phyloP scores from a whole-genome alignment of 164 flowering plant genomes.

The Houttuynia cordata region DNA sequence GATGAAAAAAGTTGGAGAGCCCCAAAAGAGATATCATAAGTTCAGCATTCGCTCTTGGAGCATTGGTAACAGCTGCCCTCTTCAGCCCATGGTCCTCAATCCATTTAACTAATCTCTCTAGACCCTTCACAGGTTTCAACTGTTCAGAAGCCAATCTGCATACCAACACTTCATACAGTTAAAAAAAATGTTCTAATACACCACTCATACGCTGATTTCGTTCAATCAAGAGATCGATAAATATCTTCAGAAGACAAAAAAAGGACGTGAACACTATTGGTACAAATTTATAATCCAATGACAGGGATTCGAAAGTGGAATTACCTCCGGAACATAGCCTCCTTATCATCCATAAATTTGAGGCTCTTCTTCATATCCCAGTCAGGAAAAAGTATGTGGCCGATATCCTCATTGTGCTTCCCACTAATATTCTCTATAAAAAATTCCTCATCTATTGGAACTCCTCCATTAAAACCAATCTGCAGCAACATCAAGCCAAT shows the following conservation, averaged over 20 bases:
- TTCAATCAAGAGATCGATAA: neutral
- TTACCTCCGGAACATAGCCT: slow-evolving; percentile 72
- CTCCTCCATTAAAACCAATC: slow-evolving; percentile 83
- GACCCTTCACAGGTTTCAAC: slow-evolving; percentile 55
- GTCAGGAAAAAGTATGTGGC: slow-evolving; percentile 57
- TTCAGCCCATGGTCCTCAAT: slow-evolving; percentile 76
- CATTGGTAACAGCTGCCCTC: slow-evolving; percentile 94
- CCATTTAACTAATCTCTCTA: slow-evolving; percentile 66
- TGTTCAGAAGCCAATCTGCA: slow-evolving; percentile 61
- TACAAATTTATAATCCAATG: too few relatives aligned
- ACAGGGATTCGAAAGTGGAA: neutral
- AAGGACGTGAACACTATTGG: too few relatives aligned
- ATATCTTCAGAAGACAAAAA: too few relatives aligned
- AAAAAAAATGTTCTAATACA: too few relatives aligned
- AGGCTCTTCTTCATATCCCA: slow-evolving; percentile 48
- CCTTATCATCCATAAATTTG: slow-evolving; percentile 74
- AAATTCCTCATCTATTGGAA: slow-evolving; percentile 68
- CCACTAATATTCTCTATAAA: slow-evolving; percentile 56
- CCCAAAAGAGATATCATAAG: slow-evolving; percentile 61
- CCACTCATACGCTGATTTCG: neutral
- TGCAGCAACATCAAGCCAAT: slow-evolving; percentile 13
- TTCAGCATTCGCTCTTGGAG: slow-evolving; percentile 81
- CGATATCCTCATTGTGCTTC: slow-evolving; percentile 54
- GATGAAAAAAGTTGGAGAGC: slow-evolving; percentile 54
- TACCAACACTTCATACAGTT: neutral